phyloP scores from a whole-genome alignment of 2,329 filamentous ascomycete species.

The Emergomyces orientalis region DNA sequence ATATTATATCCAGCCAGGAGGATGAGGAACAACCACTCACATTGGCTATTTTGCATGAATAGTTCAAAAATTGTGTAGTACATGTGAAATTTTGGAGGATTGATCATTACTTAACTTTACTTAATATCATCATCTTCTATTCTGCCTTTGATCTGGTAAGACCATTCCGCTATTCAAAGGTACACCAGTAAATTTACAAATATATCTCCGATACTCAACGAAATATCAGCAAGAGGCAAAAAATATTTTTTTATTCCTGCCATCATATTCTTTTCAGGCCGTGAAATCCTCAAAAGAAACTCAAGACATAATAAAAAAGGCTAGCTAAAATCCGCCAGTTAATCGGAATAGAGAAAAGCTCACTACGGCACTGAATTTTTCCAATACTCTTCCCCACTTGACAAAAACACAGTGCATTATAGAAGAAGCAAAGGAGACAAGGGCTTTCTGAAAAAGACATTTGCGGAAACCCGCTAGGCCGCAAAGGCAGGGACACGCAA shows the following conservation, averaged over 20 bases:
- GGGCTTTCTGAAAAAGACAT: neutral
- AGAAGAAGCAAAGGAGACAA: conserved; percentile 4
- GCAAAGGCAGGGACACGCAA: neutral
- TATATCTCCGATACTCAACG: neutral
- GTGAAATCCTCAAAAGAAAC: neutral
- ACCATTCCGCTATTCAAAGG: neutral
- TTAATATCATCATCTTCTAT: neutral
- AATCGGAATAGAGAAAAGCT: neutral
- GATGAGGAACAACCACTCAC: neutral
- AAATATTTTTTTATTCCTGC: conserved; percentile 1
- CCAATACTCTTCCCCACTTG: neutral
- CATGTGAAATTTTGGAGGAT: neutral
- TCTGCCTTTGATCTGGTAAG: neutral
- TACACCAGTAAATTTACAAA: neutral
- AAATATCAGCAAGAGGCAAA: neutral
- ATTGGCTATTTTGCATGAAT: neutral
- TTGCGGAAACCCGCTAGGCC: neutral
- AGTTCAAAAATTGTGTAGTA: neutral
- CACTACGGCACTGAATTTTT: conserved; percentile 1
- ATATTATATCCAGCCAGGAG: neutral
- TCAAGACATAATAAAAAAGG: neutral
- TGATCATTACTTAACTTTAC: neutral
- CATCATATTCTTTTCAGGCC: neutral
- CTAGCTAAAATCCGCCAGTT: conserved; percentile 5
- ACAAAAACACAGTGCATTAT: neutral